Base-by-base conservation (phyloP, 495 filamentous ascomycete species). In the Lasiosphaeriaceae sp. region DNA sequence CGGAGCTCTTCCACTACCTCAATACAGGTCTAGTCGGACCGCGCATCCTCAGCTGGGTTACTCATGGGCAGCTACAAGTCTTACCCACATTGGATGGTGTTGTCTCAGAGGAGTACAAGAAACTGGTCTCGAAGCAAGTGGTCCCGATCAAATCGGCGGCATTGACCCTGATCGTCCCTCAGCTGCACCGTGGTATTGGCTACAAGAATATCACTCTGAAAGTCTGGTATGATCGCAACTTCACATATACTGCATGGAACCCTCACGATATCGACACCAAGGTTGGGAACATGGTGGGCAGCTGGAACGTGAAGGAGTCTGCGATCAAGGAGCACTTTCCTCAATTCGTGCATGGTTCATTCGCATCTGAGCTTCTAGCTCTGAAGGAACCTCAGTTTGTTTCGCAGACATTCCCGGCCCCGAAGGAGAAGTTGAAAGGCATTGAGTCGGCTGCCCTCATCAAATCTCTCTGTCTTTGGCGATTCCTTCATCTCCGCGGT, bases 1-100 rank as follows among this genome's bases (percentile, higher is more conserved):
- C 92, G 52, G 95, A 99, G 72, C 75, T 99, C 6, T 96, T 91
- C 68, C 88, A 89, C 68, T 97, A 99, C 63, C 80, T 97, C 31
- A 90, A 90, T 56, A 86, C 82, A 29, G 94, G 90, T 26, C 70
- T 96, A 16, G 81, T 96, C 55, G 84, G 90, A 7, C 79, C 91
- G 2, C 85, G 91, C 39, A 74, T 96, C 16, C 80, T 95, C 9
- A 90, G 88, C 64, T 92, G 85, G 80, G 78, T 95, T 50, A 86
- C 87, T 0, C 86, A 87, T 31, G 86, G 88, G 24, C 85, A 92
- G 63, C 80, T 94, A 45, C 69, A 87, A 24, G 78, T 96, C 47
- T 75, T 80, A 21, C 83, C 91, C 47, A 93, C 92, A 9, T 72
- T 96, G 45, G 94, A 96, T 56, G 87, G 88, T 24, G 88, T 88